Base-by-base conservation (phyloP, 1,284 basidiomycete species). In the Wallemia hederae region DNA sequence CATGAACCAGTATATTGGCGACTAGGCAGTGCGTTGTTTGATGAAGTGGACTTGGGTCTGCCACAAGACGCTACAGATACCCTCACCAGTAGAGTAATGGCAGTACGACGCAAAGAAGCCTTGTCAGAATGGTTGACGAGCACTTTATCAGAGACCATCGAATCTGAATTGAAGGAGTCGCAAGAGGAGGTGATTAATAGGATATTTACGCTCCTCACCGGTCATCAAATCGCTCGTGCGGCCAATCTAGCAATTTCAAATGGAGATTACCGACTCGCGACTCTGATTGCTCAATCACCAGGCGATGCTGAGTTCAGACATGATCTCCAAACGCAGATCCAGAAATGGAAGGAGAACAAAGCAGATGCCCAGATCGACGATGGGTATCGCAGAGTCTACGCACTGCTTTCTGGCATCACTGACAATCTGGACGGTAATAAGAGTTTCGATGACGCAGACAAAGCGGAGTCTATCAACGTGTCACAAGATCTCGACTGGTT, bases 401-500 rank as follows among this genome's bases (percentile, higher is more conserved):
- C 85, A 26, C 71, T 97, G 19, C 76, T 98, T 1, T 81, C 84
- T 22, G 94, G 94, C 14, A 76, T 83, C 62, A 75, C 83, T 29
- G 79, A 80, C 62, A 67, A 80, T 2, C 72, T 82, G 15, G 74
- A 78, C 59, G 83, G 82, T 1, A 60, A 63, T 24, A 75, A 62
- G 70, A 68, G 68, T 17, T 74, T 69, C 73, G 81, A 65, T 71
- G 74, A 62, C 72, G 75, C 62, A 29, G 82, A 83, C 65, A 74
- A 75, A 25, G 78, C 78, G 66, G 70, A 76, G 1, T 81, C 85
- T 61, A 71, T 88, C 24, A 74, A 79, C 60, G 75, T 94, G n/a
- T 76, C 81, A n/a, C 74, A 80, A 60, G 83, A 79, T 0, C 72
- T 97, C 60, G 91, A 94, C 70, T 98, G 94, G 94, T 92, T 92